Evolutionary conservation across 2,329 filamentous ascomycete species (phyloP), one percentile per base, ranked within the genome.

Genomic region (Colletotrichum theobromicola): DNA sequence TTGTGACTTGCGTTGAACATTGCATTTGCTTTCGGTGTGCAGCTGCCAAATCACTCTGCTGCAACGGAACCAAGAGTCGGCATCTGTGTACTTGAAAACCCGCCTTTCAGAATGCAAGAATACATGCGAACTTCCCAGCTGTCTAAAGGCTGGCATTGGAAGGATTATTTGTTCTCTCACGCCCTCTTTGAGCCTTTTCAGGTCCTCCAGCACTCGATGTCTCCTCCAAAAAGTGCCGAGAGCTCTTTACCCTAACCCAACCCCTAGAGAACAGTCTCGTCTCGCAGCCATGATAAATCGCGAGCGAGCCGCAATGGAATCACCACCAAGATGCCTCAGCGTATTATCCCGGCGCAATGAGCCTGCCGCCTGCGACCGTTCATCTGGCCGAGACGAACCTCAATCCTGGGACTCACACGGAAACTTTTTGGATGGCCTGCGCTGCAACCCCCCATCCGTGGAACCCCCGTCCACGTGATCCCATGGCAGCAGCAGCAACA

Each of bases 351-450:
- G 61, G 30, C 16, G 42, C 35, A 57, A 61, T 61, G 35, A 65
- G 13, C 67, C 35, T 60, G 35, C 28, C 60, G 50, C 71, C 37
- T 61, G 67, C 61, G 46, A 61, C 60, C 66, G 60, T 50, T 60
- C 28, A 71, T 66, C 67, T 66, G 42, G 18, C 61, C 67, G n/a
- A 66, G 61, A 42, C 26, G 72, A 71, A 66, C 68, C 62, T 55
- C 62, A 58, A 67, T 26, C 42, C 68, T 57, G 61, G 72, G 55
- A 74, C 58, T 70, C 57, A 32, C 32, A 35, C 28, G 61, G 67
- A 26, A 65, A 65, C 15, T 53, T 62, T 57, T 57, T 50, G 18
- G 10, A 35, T 42, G 26, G 66, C 32, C 50, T 70, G 70, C 70
- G 16, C 28, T 70, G 70, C 55, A 72, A 72, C 65, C 63, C n/a